phyloP scores from a whole-genome alignment of 2,329 filamentous ascomycete species.

The Epichloe gansuensis region DNA sequence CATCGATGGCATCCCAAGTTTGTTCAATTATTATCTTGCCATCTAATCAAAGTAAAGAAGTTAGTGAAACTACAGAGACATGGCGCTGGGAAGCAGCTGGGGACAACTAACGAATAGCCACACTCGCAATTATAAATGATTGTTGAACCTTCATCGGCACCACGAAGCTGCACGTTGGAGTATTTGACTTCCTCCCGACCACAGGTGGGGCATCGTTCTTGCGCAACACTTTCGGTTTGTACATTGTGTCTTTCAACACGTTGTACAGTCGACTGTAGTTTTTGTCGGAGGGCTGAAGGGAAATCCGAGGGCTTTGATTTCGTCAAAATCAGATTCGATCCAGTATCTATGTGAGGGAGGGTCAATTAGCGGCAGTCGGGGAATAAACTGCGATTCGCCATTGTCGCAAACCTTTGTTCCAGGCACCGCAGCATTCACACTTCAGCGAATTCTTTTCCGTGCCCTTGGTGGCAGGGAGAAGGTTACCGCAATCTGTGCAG shows the following conservation, averaged over 20 bases:
- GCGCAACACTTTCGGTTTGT: slow-evolving; percentile 55
- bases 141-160: slow-evolving; percentile 90
- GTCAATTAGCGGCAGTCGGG: neutral
- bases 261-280: slow-evolving; percentile 72
- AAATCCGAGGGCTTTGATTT: slow-evolving; percentile 82
- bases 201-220: slow-evolving; percentile 67
- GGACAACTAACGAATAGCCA: slow-evolving; percentile 56
- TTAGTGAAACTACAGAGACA: slow-evolving; percentile 5
- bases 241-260: slow-evolving; percentile 66
- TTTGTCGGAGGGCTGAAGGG: slow-evolving; percentile 76
- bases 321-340: slow-evolving; percentile 64
- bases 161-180: slow-evolving; percentile 71
- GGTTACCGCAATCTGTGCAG: slow-evolving; percentile 83
- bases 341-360: slow-evolving; percentile 42
- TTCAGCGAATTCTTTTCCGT: slow-evolving; percentile 60
- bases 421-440: slow-evolving; percentile 76
- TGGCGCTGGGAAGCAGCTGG: neutral
- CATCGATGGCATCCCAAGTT: slow-evolving; percentile 1
- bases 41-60: slow-evolving; percentile 16
- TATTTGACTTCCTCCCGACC: slow-evolving; percentile 72
- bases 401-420: slow-evolving; percentile 57
- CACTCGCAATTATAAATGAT: slow-evolving; percentile 85
- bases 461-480: slow-evolving; percentile 69
- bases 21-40: slow-evolving; percentile 49
- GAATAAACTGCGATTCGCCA: neutral